Evolutionary conservation across 352 stramenopile genomes (phyloP), one percentile per base, ranked within the genome.

Genomic region (Phytophthora cactorum): DNA sequence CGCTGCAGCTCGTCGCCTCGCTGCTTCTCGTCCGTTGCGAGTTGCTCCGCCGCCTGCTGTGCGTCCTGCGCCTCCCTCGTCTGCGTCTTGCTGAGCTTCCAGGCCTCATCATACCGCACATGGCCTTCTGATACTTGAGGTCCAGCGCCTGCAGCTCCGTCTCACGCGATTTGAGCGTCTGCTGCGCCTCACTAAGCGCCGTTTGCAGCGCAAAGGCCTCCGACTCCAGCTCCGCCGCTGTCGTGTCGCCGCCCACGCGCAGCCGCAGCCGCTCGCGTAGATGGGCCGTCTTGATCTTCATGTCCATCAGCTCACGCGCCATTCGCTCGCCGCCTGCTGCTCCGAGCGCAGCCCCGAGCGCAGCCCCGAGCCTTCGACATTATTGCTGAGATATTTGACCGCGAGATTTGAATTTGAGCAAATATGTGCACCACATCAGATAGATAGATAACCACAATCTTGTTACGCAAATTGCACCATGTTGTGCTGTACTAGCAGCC

Each of bases 231-330:
- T 93, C 84, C 28, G 80, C 79, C 11, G 88, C 85, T 25, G 74
- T 90, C 59, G 82, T 75, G 64, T 93, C 83, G 50, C 88, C 88
- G 54, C 88, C 88, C 54, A 94, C 84, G 52, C 88, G 84, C 63
- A 86, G 60, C 22, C 81, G 72, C 49, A 96, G 74, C 2, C 88
- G 81, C 65, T 89, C 81, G 28, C 86, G 82, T 57, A 96, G 59
- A 59, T 94, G 84, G 45, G 88, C 78, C 39, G 88, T 72, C 75
- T 96, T 86, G 63, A 96, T 93, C 73, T 96, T 96, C 45, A 93
- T 78, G 75, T 92, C 89, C 82, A 96, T 91, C 29, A 87, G 46
- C 61, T 93, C 81, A 47, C 88, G 82, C 57, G 91, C 88, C 47
- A 67, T 70, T 29, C 70, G 72, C 58, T 88, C 27, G 81, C 71